phyloP scores from a whole-genome alignment of 805 yeast species.

The Lachancea kluyveri region DNA sequence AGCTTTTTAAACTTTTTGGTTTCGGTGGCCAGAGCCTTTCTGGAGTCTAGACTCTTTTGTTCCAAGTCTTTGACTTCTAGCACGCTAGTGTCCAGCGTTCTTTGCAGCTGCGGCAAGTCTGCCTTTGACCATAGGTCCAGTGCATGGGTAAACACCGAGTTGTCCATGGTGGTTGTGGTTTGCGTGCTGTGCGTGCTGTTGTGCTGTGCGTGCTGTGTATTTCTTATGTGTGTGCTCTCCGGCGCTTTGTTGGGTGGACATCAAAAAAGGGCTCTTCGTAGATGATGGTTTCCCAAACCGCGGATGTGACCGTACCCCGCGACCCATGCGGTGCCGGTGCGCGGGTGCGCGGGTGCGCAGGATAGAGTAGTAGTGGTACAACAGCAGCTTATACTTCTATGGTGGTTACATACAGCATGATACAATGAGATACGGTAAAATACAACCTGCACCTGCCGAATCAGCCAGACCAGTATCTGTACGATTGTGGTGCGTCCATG shows the following conservation, averaged over 20 bases:
- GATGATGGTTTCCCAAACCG: too few species aligned
- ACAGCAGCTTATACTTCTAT: too few species aligned
- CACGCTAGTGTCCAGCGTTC: conserved; percentile 67
- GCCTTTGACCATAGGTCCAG: conserved; percentile 70
- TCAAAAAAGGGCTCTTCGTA: too few species aligned
- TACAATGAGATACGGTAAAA: too few species aligned
- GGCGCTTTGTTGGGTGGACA: not conserved
- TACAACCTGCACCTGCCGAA: too few species aligned
- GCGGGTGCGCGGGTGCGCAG: too few species aligned
- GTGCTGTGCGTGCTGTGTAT: too few species aligned
- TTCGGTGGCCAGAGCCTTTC: conserved; percentile 72
- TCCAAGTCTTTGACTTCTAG: conserved; percentile 66
- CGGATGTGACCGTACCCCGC: too few species aligned
- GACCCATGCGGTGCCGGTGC: too few species aligned
- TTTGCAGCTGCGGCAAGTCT: conserved; percentile 64
- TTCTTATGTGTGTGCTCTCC: too few species aligned
- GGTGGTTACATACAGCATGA: too few species aligned
- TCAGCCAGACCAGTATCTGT: conserved; percentile 62
- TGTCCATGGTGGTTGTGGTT: not conserved
- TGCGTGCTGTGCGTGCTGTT: not conserved
- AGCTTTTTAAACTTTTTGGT: conserved; percentile 80
- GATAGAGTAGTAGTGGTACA: too few species aligned
- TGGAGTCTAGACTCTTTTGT: conserved; percentile 53
- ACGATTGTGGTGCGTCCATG: conserved; percentile 53
- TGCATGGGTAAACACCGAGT: conserved; percentile 36